Base-by-base conservation (phyloP, 768 basidiomycete genomes). In the Mrakia blollopis region DNA sequence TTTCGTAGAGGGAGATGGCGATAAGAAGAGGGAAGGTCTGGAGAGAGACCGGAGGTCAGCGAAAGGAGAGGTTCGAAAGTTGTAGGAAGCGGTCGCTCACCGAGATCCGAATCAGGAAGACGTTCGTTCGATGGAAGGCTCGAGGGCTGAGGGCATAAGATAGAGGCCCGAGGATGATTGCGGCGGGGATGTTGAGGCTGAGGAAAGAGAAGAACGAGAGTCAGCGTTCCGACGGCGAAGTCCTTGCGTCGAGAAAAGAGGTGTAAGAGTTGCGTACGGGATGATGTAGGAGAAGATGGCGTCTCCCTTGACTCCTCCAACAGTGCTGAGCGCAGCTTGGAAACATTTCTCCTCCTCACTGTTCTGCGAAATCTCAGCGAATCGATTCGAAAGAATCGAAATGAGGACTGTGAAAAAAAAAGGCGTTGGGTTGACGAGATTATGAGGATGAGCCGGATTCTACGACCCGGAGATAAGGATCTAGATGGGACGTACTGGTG, bases 351-450 rank as follows among this genome's bases (percentile, higher is more conserved):
- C 80, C 4, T 37, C 37, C 77, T 52, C 32, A 35, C 61, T 18
- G 35, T 47, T 60, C 25, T 63, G 62, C 83, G 90, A 91, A 77
- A 88, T 94, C 70, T 88, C 86, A 3, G 92, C 91, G 77, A 93
- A 93, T 0, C 93, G 94, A 82, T 94, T 94, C 7, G 93, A 94
- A 44, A 97, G 84, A 67, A 95, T 92, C 11, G 92, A 94, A 78
- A 96, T 94, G 65, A 96, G 86, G 81, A 95, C 85, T 86, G 18
- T 11, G 25, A 71, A 13, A 21, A 7, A 44, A 10, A 41, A 23
- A 18, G 16, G 57, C 23, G 69, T n/a, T n/a, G n/a, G n/a, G n/a
- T n/a, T n/a, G n/a, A n/a, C n/a, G n/a, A n/a, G n/a, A n/a, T n/a
- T n/a, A n/a, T 4, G 6, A 39, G 30, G 52, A 28, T 39, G 9